Evolutionary conservation across 257 asterid species (phyloP).

Genomic region (Nemophila menziesii): DNA sequence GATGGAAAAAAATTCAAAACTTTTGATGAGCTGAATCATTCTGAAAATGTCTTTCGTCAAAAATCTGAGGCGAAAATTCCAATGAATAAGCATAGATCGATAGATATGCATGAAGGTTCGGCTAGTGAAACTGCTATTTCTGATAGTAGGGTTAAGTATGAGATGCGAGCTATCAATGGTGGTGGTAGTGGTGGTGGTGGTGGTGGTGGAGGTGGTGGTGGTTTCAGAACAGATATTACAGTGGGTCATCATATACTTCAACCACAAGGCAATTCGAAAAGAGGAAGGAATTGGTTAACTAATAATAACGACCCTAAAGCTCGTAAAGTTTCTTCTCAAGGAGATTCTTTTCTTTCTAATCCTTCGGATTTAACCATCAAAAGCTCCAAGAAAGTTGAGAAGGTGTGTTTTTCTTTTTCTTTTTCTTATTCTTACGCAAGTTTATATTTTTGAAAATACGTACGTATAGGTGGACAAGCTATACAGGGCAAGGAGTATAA

Average conservation of each 20-base stretch:
- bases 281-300: conserved; percentile 13
- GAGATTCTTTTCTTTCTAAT: conserved; percentile 26
- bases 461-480: conserved; percentile 30
- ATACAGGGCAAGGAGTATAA: conserved; percentile 20
- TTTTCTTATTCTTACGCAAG: not conserved
- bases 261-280: conserved; percentile 20
- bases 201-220: conserved; percentile 36
- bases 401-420: conserved; percentile 28
- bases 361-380: conserved; percentile 19
- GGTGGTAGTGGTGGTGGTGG: conserved; percentile 39
- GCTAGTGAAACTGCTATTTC: conserved; percentile 21
- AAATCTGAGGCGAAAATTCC: conserved; percentile 28
- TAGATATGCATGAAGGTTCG: conserved; percentile 32
- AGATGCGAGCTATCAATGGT: conserved; percentile 21
- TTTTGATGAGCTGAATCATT: conserved; percentile 26
- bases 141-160: conserved; percentile 30
- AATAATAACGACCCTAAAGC: conserved; percentile 18
- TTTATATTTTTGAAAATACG: conserved; percentile 9
- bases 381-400: conserved; percentile 17
- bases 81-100: conserved; percentile 18
- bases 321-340: conserved; percentile 18
- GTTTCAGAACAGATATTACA: conserved; percentile 19
- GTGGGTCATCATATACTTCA: conserved; percentile 21
- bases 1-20: conserved; percentile 27
- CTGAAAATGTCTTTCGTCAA: conserved; percentile 27